Base-by-base conservation (phyloP, 1,139 yeast genomes). In the Citeromyces hawaiiensis region DNA sequence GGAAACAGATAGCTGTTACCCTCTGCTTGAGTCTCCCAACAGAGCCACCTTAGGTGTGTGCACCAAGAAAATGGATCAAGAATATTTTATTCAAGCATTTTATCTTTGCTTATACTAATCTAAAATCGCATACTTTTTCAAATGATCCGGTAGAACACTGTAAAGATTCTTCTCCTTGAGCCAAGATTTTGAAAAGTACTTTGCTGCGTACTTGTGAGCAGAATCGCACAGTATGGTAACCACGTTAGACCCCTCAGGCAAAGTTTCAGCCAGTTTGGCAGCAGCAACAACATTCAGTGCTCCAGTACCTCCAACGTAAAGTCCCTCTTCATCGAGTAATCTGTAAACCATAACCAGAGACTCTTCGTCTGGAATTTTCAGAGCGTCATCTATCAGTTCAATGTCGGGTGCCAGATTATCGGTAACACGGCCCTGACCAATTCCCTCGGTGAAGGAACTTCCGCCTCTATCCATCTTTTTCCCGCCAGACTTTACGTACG, bases 351-450 rank as follows among this genome's bases (percentile, higher is more conserved):
- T 88, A 38, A 66, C 74, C 50, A 88, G 85, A 11, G 74, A 70
- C 48, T 77, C 78, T 40, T 63, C 70, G 57, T 87, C 96, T 1
- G 87, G 72, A 40, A 87, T 75, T 46, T 72, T 69, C 40, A 83
- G 59, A 6, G 88, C 91, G 50, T 83, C 94, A 50, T 86, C 82
- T 38, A 83, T 70, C 17, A 72, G 53, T 14, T 70, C 79, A 29
- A 86, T 60, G 46, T 85, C 95, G 32, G 77, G 83, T 34, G 67
- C 66, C 59, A 87, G 69, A 56, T 87, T 87, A 46, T 74, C 82
- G 7, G 96, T 87, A 50, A 87, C 81, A 50, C 96, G 71, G 38
- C 95, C 96, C 60, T 87, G 96, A 31, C 96, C 96, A 60, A 87
- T 85, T 34, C 96, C 96, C 61, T 87, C 96, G 14, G 96, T 87